Evolutionary conservation across 176 grass and related monocot genomes (phyloP).

Genomic region (Hordeum vulgare): MorexV3_pseudomolecules_assembly NC_058523.1:41145363-41145862

Average conservation of each 20-base stretch:
- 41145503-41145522: neutral
- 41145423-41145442: neutral
- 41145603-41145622: neutral
- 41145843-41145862: too few relatives aligned
- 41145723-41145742: slow-evolving; percentile 77
- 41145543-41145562: neutral
- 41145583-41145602: neutral
- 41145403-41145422: neutral
- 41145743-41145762: slow-evolving; percentile 91
- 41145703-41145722: slow-evolving; percentile 97
- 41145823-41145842: too few relatives aligned
- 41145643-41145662: neutral
- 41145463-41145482: neutral
- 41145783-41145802: neutral
- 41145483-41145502: neutral
- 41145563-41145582: neutral
- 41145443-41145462: neutral
- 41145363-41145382: neutral
- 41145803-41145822: neutral
- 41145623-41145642: neutral
- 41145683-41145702: slow-evolving; percentile 24
- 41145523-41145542: neutral
- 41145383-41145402: neutral
- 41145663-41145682: neutral
- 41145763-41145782: slow-evolving; percentile 95